Percentiles rank a stretch among this genome's conserved stretches.
phyloP scores from a whole-genome alignment of 2,329 filamentous ascomycete genomes.

The Drechslerella stenobrocha region DNA sequence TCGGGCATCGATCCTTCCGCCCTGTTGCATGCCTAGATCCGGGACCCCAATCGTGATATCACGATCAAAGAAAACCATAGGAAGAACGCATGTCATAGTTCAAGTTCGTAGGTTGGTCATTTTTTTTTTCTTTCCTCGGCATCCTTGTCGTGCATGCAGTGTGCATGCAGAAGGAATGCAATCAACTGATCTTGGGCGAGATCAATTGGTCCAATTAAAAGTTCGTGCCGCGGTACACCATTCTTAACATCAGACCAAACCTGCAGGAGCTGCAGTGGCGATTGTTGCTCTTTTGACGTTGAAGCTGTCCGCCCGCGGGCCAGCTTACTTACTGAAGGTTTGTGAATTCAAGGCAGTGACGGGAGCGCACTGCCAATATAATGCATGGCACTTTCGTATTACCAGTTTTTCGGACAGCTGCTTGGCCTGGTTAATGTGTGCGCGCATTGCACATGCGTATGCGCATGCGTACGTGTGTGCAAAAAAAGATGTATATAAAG shows the following conservation, averaged over 20 bases:
- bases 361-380: constrained; percentile 33
- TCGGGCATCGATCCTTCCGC: constrained; percentile 40
- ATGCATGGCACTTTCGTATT: constrained; percentile 46
- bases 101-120: constrained; percentile 31
- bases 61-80: neutral
- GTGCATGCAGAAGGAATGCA: constrained; percentile 36
- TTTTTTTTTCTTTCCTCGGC: neutral
- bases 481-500: neutral
- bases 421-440: neutral
- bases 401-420: constrained; percentile 19
- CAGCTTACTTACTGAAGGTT: neutral
- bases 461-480: neutral
- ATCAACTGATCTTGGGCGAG: constrained; percentile 15
- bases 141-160: constrained; percentile 43
- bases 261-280: constrained; percentile 13
- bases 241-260: constrained; percentile 43
- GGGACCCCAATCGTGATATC: neutral
- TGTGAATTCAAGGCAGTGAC: neutral
- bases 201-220: constrained; percentile 22
- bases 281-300: constrained; percentile 35
- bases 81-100: constrained; percentile 12
- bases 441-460: neutral
- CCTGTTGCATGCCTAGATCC: constrained; percentile 1
- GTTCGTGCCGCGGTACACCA: constrained; percentile 8
- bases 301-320: neutral